These are phyloP conservation scores for Fusarium keratoplasticum DNA, from an alignment of 2,329 filamentous ascomycete genomes.

Conservation along the genomic window DNA sequence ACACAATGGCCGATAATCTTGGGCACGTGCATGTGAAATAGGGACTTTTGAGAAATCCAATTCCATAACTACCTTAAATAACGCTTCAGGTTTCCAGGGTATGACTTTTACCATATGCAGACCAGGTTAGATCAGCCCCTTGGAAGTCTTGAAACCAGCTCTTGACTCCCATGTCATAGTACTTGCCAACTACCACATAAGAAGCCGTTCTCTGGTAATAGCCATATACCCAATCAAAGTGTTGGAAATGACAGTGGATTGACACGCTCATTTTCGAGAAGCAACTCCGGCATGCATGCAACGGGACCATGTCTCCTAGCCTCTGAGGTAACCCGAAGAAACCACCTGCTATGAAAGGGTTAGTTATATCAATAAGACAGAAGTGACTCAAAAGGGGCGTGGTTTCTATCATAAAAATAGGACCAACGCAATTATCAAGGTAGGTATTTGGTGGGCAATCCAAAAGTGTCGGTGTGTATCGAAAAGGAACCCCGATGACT, in stretches of 20 bases:
- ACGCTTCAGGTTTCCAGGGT: background rate
- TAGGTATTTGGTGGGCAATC: background rate
- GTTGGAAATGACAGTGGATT: too few species aligned
- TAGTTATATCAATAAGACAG: too few species aligned
- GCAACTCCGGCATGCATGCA: too few species aligned
- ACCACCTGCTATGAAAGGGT: background rate
- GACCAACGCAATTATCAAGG: background rate
- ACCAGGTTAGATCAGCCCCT: background rate
- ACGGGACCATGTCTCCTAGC: too few species aligned
- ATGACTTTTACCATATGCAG: background rate
- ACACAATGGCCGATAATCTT: too few species aligned
- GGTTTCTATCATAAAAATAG: background rate
- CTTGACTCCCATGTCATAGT: background rate
- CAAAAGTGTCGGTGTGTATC: background rate
- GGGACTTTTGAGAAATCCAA: background rate
- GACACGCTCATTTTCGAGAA: too few species aligned
- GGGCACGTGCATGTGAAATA: too few species aligned
- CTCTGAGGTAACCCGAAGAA: too few species aligned
- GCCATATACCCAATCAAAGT: too few species aligned
- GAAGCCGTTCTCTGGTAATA: too few species aligned
- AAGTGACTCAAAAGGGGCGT: too few species aligned
- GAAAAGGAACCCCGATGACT: background rate
- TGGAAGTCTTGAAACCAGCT: background rate
- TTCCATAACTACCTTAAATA: background rate
- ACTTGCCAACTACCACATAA: background rate